Evolutionary conservation across 805 yeast species (phyloP).

Genomic region (Candida rishiriensis): DNA sequence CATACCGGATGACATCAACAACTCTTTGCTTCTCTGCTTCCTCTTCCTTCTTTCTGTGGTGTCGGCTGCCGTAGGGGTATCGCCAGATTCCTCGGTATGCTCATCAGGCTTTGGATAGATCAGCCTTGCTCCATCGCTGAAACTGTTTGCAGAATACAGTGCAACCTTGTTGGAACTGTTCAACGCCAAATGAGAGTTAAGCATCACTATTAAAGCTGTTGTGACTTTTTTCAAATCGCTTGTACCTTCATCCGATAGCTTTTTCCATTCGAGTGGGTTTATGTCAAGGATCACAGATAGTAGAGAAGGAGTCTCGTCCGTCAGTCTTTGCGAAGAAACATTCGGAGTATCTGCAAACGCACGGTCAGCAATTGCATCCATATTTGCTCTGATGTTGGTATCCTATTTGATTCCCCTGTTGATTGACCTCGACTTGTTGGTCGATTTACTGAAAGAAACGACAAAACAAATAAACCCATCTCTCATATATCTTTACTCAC

Average conservation of each 20-base stretch:
- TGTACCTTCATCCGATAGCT: constrained; percentile 34
- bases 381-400: no score
- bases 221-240: constrained; percentile 55
- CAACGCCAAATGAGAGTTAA: constrained; percentile 84
- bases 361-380: constrained; percentile 69
- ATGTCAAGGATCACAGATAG: constrained; percentile 75
- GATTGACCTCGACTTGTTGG: no score
- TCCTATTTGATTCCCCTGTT: no score
- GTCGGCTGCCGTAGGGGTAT: neutral
- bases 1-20: constrained; percentile 55
- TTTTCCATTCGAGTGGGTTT: constrained; percentile 66
- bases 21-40: constrained; percentile 8
- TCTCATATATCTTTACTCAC: no score
- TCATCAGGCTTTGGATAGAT: constrained; percentile 52
- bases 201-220: constrained; percentile 63
- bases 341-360: constrained; percentile 35
- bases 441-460: no score
- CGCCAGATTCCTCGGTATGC: constrained; percentile 3
- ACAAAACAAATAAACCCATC: no score
- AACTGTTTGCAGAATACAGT: constrained; percentile 68
- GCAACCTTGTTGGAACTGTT: constrained; percentile 83
- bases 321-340: constrained; percentile 16
- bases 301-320: constrained; percentile 72
- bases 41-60: constrained; percentile 3
- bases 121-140: constrained; percentile 52